These are phyloP conservation scores for Microcos paniculata DNA, from an alignment of 345 rosid species.

Conservation along the genomic window DNA sequence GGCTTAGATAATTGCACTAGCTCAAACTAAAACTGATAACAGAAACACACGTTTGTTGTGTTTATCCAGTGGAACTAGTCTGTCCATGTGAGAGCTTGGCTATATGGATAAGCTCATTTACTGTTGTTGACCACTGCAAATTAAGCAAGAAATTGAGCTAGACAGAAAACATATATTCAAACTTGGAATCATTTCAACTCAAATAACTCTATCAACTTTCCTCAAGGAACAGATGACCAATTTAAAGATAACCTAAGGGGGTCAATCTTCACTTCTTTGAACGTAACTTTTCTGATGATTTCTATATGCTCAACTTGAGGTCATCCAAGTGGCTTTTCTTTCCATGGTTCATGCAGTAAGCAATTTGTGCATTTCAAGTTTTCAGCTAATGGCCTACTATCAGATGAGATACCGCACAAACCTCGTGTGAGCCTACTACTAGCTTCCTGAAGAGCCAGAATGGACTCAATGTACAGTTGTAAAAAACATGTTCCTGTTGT, in stretches of 20 bases:
- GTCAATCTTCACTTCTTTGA: neutral
- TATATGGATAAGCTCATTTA: neutral
- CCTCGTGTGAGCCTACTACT: constrained; percentile 65
- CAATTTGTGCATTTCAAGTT: constrained; percentile 1
- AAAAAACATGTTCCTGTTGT: constrained; percentile 85
- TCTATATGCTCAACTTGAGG: neutral
- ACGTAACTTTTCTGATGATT: neutral
- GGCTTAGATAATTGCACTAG: neutral
- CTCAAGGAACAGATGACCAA: neutral
- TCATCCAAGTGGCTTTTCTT: neutral
- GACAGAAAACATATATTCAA: neutral
- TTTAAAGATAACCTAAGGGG: neutral
- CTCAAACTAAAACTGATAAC: neutral
- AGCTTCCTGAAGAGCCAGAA: constrained; percentile 90
- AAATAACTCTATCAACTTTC: neutral
- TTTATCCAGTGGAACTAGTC: neutral
- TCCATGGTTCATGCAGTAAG: neutral
- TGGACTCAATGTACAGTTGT: constrained; percentile 72
- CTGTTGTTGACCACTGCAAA: neutral
- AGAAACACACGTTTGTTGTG: neutral
- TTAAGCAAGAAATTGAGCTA: no score
- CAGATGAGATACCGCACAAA: constrained; percentile 20
- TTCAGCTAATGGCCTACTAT: neutral
- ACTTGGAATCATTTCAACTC: neutral
- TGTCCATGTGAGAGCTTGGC: neutral